Evolutionary conservation across 106 monocot species (phyloP), one percentile per base, ranked within the genome.

Genomic region (Triglochin maritima): DNA sequence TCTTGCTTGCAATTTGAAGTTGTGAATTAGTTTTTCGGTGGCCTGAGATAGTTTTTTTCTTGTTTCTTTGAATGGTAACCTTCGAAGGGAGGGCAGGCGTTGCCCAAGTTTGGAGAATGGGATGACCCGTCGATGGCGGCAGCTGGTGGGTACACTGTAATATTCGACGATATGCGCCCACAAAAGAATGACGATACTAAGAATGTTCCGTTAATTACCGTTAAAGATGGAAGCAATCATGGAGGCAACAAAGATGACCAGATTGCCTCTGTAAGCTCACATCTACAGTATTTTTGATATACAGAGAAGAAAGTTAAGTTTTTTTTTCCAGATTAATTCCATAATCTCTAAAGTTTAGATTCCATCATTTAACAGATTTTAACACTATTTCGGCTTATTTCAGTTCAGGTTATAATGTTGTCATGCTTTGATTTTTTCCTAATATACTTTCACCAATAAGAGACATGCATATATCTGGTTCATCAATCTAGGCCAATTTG

Each of bases 91-190:
- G n/a, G 48, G 15, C 9, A 7, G 11, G 17, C 64, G 17, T 13
- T 64, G n/a, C 64, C 64, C 12, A 64, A 9, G 47, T 64, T 64
- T 49, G 64, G 48, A 16, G 64, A 49, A 9, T 64, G 64, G 64
- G 64, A 64, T 3, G 49, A 48, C 12, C 49, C 64, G 47, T 47
- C 63, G 17, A 46, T 46, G 17, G 63, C 2, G 4, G 0, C 64
- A 12, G 0, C 62, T 4, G 62, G n/a, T 3, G 49, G 64, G 15
- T 64, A 64, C 64, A 64, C 64, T 7, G 6, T 14, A 8, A 64
- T 64, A 13, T 64, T 64, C 49, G 5, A 64, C 48, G 6, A 64
- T 17, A 49, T 64, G 64, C 47, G 64, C 15, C 48, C 48, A 64
- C 48, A 48, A 10, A 48, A 0, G 49, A 12, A 12, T 49, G 64